These are phyloP conservation scores for Coemansia sp. DNA, from an alignment of 192 early-diverging fungal genomes.

Conservation along the genomic window DNA sequence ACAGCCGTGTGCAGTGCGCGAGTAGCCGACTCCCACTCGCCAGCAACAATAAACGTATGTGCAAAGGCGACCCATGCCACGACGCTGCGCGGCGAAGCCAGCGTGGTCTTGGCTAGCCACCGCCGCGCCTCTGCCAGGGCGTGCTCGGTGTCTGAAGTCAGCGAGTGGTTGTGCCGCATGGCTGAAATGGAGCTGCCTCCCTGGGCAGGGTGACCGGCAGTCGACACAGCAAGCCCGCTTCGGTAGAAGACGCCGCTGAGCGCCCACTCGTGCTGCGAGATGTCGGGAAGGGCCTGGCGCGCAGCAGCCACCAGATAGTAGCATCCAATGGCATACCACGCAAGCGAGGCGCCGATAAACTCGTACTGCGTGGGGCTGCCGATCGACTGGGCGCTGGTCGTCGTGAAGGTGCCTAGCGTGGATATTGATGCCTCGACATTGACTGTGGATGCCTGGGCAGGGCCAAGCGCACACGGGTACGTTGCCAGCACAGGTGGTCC, in stretches of 20 bases:
- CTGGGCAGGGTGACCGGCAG: not conserved
- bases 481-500: constrained; percentile 49
- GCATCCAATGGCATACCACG: constrained; percentile 54
- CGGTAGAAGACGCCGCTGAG: constrained; percentile 21
- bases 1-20: constrained; percentile 50
- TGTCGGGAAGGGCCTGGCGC: constrained; percentile 7
- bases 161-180: constrained; percentile 18
- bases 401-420: constrained; percentile 30
- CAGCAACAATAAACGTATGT: constrained; percentile 41
- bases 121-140: constrained; percentile 40
- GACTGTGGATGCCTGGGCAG: constrained; percentile 19
- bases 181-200: constrained; percentile 1
- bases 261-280: constrained; percentile 33
- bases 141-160: constrained; percentile 39
- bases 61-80: constrained; percentile 53
- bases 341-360: constrained; percentile 48
- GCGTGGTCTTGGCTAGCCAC: constrained; percentile 52
- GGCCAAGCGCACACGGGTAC: constrained; percentile 46
- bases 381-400: constrained; percentile 32
- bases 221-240: not conserved
- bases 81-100: constrained; percentile 44
- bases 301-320: constrained; percentile 46
- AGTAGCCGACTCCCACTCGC: constrained; percentile 53
- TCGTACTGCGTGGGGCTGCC: constrained; percentile 47
- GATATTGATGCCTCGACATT: constrained; percentile 31